phyloP scores from a whole-genome alignment of 176 grass and related monocot species.

The Hordeum marinum region DNA sequence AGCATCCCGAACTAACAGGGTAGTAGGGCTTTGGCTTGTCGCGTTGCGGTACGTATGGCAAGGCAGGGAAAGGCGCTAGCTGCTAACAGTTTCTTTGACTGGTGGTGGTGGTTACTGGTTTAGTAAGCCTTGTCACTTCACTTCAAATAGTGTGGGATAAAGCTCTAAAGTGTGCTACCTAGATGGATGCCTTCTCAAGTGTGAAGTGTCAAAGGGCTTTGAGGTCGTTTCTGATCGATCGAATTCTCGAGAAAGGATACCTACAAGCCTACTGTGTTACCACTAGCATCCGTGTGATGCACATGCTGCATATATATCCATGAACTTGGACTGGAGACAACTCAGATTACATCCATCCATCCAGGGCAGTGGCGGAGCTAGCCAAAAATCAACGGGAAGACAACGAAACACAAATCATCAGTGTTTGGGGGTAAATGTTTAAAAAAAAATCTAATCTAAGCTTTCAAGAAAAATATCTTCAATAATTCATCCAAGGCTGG shows the following conservation, averaged over 20 bases:
- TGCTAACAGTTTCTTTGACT: conserved; percentile 5
- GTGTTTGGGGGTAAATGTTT: no score
- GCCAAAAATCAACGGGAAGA: no score
- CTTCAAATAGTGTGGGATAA: background rate
- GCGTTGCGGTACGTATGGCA: background rate
- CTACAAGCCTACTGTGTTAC: background rate
- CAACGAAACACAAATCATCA: no score
- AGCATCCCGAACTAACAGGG: background rate
- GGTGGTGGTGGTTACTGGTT: background rate
- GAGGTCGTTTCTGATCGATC: background rate
- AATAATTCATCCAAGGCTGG: no score
- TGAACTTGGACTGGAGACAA: background rate
- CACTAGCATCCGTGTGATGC: background rate
- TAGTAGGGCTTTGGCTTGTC: background rate
- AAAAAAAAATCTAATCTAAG: no score
- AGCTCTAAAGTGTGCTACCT: background rate
- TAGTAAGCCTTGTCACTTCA: background rate
- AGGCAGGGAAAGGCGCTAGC: background rate
- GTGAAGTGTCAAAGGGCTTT: background rate
- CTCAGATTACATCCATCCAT: no score
- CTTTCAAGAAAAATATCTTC: no score
- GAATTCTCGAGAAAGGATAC: background rate
- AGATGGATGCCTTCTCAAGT: background rate
- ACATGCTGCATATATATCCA: background rate
- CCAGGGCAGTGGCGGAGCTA: no score